Percentiles rank a stretch among this genome's conserved stretches.
These are phyloP conservation scores for Nicotiana sylvestris DNA, from an alignment of 257 asterid species.

Conservation along the genomic window DNA sequence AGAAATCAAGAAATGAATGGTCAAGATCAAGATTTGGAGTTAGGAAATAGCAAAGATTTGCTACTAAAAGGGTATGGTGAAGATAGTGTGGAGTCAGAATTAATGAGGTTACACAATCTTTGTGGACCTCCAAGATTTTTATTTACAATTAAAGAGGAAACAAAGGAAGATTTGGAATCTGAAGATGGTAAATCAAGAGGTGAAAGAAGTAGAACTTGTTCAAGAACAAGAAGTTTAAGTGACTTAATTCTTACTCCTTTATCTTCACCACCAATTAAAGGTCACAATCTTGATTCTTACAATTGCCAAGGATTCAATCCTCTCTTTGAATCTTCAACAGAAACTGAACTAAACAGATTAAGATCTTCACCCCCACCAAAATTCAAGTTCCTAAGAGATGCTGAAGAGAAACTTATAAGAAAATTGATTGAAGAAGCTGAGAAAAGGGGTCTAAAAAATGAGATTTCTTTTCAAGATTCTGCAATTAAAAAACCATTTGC, in stretches of 20 bases:
- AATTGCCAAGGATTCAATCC: conserved; percentile 69
- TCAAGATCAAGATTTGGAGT: conserved; percentile 48
- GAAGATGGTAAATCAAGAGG: conserved; percentile 61
- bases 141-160: conserved; percentile 87
- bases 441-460: conserved; percentile 23
- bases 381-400: conserved; percentile 87
- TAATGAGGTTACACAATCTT: conserved; percentile 79
- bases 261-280: conserved; percentile 61
- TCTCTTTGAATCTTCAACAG: conserved; percentile 61
- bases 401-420: conserved; percentile 78
- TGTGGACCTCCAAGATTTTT: conserved; percentile 94
- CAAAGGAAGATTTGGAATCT: conserved; percentile 82
- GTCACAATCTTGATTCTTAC: conserved; percentile 41
- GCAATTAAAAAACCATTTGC: background rate
- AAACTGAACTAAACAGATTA: conserved; percentile 47
- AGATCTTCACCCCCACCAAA: conserved; percentile 94
- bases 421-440: conserved; percentile 52
- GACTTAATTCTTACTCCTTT: conserved; percentile 58
- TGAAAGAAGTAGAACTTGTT: conserved; percentile 52
- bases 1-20: conserved; percentile 26
- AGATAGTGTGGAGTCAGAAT: conserved; percentile 62
- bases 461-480: conserved; percentile 20
- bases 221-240: conserved; percentile 67
- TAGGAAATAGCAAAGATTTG: conserved; percentile 34
- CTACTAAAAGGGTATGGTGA: conserved; percentile 43